Evolutionary conservation across 495 filamentous ascomycete species (phyloP), one percentile per base, ranked within the genome.

Genomic region (Trichoderma orchidacearum): DNA sequence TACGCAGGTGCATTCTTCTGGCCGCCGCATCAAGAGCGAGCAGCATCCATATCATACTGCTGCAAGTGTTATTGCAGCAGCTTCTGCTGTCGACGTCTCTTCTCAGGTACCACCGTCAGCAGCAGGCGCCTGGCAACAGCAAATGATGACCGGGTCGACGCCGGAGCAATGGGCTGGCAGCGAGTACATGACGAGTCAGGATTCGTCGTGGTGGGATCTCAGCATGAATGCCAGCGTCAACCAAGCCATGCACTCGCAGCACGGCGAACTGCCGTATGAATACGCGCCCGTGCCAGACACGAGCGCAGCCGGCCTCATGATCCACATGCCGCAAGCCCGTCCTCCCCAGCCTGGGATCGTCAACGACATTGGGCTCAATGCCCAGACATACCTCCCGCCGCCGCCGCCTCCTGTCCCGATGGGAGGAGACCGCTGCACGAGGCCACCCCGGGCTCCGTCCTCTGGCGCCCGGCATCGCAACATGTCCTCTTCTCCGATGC

Each of bases 301-400:
- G 31, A 53, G 36, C 21, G 13, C 58, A 55, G 30, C 56, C 35
- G 67, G 68, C 5, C 68, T 72, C 41, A 68, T 71, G 62, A 68
- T 76, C 56, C 71, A 76, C 57, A 68, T 68, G 66, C 67, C 67
- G 23, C 67, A 65, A 25, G 62, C 64, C 5, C 66, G 62, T 0
- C 45, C 55, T 9, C 62, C 65, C 0, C 59, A 54, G 3, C 59
- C 62, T 2, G 56, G 58, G 32, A 58, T 66, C 55, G 53, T 63
- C 2, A 54, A 57, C 55, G 62, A 63, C 21, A 12, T 55, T 27
- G 32, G n/a, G 15, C 53, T 55, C 17, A 36, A 5, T 31, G 53
- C 53, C 25, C 53, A 55, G 32, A 38, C 51, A 6, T 50, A 56
- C 4, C 54, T 53, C 11, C 54, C 23, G 18, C 54, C 36, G 29